phyloP scores from a whole-genome alignment of 441 rosid genomes.

The Populus tomentosa region DNA sequence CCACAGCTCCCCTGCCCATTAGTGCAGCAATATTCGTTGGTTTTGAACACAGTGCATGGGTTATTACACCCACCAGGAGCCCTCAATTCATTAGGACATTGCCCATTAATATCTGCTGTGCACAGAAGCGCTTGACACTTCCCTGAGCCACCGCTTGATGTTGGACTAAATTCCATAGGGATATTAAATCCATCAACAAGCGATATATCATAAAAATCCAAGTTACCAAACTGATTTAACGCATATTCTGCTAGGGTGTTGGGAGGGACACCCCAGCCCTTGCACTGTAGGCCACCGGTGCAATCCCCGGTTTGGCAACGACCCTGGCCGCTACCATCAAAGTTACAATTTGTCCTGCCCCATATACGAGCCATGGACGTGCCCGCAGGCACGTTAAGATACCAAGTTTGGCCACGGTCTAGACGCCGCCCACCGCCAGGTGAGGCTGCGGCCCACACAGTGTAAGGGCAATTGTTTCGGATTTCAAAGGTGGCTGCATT shows the following conservation, averaged over 20 bases:
- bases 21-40: slow-evolving; percentile 47
- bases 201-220: slow-evolving; percentile 50
- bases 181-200: slow-evolving; percentile 57
- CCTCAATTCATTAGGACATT: slow-evolving; percentile 37
- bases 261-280: slow-evolving; percentile 41
- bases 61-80: slow-evolving; percentile 44
- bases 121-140: slow-evolving; percentile 31
- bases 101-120: slow-evolving; percentile 30
- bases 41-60: slow-evolving; percentile 44
- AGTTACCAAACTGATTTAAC: slow-evolving; percentile 24
- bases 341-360: slow-evolving; percentile 51
- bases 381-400: slow-evolving; percentile 24
- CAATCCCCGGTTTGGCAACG: slow-evolving; percentile 48
- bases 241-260: slow-evolving; percentile 56
- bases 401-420: slow-evolving; percentile 37
- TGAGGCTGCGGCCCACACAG: slow-evolving; percentile 47
- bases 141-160: not conserved
- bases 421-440: slow-evolving; percentile 53
- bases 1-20: slow-evolving; percentile 37
- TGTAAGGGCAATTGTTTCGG: slow-evolving; percentile 36
- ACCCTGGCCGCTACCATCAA: slow-evolving; percentile 41
- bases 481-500: slow-evolving; percentile 37
- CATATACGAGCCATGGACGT: slow-evolving; percentile 37
- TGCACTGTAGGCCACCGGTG: slow-evolving; percentile 38
- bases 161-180: slow-evolving; percentile 43